Evolutionary conservation across 257 asterid genomes (phyloP).

Genomic region (Rauvolfia tetraphylla): DNA sequence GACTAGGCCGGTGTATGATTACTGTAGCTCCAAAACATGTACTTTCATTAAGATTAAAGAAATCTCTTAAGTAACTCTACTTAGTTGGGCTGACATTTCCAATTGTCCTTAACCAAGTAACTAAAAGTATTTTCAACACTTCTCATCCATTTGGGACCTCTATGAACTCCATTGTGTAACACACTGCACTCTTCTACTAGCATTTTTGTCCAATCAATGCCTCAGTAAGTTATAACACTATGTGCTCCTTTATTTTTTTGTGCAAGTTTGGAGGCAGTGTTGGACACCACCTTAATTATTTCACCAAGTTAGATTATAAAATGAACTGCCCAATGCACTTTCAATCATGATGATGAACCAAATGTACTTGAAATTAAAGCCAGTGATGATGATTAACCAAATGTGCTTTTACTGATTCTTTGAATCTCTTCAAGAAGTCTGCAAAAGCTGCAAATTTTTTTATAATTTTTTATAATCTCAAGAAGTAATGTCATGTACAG

Average conservation of each 20-base stretch:
- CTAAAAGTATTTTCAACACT: background rate
- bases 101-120: background rate
- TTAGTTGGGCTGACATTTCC: slow-evolving; percentile 8
- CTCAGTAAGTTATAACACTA: slow-evolving; percentile 23
- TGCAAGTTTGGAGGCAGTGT: slow-evolving; percentile 18
- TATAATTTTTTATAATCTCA: background rate
- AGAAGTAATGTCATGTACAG: background rate
- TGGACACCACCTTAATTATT: slow-evolving; percentile 40
- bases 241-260: slow-evolving; percentile 8
- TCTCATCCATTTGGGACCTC: too few relatives aligned
- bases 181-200: background rate
- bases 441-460: background rate
- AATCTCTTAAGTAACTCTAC: background rate
- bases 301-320: slow-evolving; percentile 9
- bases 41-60: background rate
- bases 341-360: slow-evolving; percentile 34
- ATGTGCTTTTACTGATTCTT: background rate
- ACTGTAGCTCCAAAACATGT: background rate
- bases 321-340: slow-evolving; percentile 19
- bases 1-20: background rate
- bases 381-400: background rate
- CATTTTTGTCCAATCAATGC: slow-evolving; percentile 33
- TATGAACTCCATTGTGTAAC: slow-evolving; percentile 38
- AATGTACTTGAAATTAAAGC: slow-evolving; percentile 6
- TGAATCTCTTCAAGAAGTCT: background rate